Base-by-base conservation (phyloP, 2,329 filamentous ascomycete genomes). In the Penicillium brasilianum region DNA sequence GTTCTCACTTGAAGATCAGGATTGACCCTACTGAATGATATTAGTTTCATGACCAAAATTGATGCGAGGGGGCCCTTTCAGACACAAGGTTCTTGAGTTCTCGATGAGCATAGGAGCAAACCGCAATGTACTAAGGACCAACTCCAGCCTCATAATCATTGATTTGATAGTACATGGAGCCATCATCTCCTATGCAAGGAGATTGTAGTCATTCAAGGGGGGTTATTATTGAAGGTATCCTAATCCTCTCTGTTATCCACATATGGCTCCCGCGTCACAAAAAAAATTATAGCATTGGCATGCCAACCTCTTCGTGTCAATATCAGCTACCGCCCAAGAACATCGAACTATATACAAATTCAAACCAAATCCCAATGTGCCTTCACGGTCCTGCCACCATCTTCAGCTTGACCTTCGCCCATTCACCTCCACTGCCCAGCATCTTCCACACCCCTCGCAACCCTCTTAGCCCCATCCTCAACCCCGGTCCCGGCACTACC, bases 361-460 rank as follows among this genome's bases (percentile, higher is more conserved):
- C 18, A n/a, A 22, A 20, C 32, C 10, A 18, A 14, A n/a, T 2
- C 37, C 30, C 20, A 16, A 28, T 28, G 3, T 28, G 25, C 18
- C 2, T 16, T 13, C 22, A 14, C 44, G 6, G 25, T 28, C 6
- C 25, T 30, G 11, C 36, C n/a, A n/a, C 7, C 22, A 54, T 10
- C 22, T n/a, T n/a, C n/a, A n/a, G n/a, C n/a, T n/a, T n/a, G n/a
- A 30, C 8, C 16, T 3, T 34, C 20, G 20, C 30, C 48, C 13
- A 13, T 22, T 53, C 41, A 56, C 56, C 53, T 72, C 84, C 84
- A 86, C 70, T 87, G 74, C 3, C 86, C 85, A 11, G 85, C 85
- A 68, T 86, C 77, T 74, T 87, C 85, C 7, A 84, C 81, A 0
- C 85, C 84, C 74, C 84, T 81, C 14, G 82, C 81, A 2, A 87